Percentiles rank a stretch among this genome's conserved stretches.
Evolutionary conservation across 768 basidiomycete genomes (phyloP).

Genomic region (Neoboletus magnificus): DNA sequence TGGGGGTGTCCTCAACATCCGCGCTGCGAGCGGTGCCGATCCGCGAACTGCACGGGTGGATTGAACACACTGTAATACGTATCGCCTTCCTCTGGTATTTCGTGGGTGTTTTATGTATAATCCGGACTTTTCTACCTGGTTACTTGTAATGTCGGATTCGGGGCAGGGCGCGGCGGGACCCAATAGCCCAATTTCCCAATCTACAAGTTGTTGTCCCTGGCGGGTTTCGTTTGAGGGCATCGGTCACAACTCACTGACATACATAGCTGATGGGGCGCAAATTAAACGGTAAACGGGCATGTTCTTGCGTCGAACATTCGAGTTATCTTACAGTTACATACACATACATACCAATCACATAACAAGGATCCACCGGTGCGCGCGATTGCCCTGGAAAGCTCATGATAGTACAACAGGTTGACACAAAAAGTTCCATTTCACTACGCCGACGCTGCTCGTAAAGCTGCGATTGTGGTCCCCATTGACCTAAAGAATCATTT

Average conservation of each 20-base stretch:
- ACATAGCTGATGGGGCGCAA: too few relatives aligned
- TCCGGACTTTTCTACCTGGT: neutral
- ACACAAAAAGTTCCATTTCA: neutral
- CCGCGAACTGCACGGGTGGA: slow-evolving; percentile 38
- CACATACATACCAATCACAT: neutral
- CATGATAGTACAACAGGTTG: neutral
- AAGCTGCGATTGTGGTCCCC: slow-evolving; percentile 14
- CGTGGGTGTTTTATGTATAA: neutral
- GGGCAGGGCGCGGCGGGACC: neutral
- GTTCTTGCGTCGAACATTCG: neutral
- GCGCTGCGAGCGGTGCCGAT: slow-evolving; percentile 39
- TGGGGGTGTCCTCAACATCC: slow-evolving; percentile 41
- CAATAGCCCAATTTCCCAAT: neutral
- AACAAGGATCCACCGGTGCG: neutral
- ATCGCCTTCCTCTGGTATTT: neutral
- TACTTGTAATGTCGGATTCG: neutral
- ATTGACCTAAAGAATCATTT: slow-evolving; percentile 2
- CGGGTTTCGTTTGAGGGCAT: too few relatives aligned
- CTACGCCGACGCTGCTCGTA: neutral
- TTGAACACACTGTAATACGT: slow-evolving; percentile 9
- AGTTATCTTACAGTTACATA: neutral
- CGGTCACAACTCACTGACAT: too few relatives aligned
- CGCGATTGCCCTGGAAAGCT: neutral
- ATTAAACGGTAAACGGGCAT: too few relatives aligned
- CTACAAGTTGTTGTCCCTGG: too few relatives aligned